Conservation (phyloP, 371 early-diverging fungal species). For the Syncephalastrum racemosum region DNA sequence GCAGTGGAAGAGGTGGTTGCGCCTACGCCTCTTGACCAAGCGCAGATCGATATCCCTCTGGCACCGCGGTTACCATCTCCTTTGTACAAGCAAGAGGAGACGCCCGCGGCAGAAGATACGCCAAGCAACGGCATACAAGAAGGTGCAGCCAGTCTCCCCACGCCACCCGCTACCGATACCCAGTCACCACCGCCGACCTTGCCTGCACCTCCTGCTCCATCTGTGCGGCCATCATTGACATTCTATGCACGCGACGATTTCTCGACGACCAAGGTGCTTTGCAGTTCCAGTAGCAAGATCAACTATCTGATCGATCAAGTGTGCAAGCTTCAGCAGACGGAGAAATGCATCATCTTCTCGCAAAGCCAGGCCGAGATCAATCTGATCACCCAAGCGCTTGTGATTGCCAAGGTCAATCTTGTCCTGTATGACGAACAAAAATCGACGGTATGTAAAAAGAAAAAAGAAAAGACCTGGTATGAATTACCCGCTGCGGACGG, state of each 20-base stretch:
- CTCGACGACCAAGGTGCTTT: constrained; percentile 16
- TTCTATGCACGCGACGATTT: constrained; percentile 23
- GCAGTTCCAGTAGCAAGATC: constrained; percentile 52
- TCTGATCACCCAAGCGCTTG: constrained; percentile 48
- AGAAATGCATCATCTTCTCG: constrained; percentile 65
- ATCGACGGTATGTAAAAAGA: constrained; percentile 34
- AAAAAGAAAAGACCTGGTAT: background rate
- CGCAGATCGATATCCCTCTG: too few species aligned
- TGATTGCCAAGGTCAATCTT: constrained; percentile 53
- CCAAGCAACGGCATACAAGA: too few species aligned
- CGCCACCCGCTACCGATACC: background rate
- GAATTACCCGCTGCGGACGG: background rate
- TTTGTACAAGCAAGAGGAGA: too few species aligned
- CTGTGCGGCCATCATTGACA: constrained; percentile 7
- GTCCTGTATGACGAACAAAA: constrained; percentile 51
- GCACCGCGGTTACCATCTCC: too few species aligned
- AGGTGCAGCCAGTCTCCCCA: background rate
- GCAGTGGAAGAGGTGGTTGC: background rate
- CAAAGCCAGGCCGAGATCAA: constrained; percentile 47
- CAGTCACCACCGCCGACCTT: background rate
- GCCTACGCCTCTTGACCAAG: too few species aligned
- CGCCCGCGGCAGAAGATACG: too few species aligned
- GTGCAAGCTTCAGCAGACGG: constrained; percentile 29
- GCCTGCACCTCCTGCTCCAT: too few species aligned
- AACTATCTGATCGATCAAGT: constrained; percentile 56